Conservation (phyloP, 306 rosid species). For the Mimosa bimucronata region DNA sequence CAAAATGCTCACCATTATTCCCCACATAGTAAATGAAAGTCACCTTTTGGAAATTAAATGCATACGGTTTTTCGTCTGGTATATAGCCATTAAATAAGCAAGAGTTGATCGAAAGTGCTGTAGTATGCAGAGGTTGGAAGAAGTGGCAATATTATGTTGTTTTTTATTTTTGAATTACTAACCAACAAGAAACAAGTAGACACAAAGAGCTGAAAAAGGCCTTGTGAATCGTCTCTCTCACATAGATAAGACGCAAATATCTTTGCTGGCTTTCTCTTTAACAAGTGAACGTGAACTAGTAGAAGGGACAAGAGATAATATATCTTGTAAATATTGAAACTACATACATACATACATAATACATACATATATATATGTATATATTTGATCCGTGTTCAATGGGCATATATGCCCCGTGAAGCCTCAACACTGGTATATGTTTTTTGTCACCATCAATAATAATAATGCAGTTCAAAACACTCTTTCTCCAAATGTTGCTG, state of each 20-base stretch:
- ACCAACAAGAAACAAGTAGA: conserved; percentile 18
- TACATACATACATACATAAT: too few relatives aligned
- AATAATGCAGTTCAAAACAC: background rate
- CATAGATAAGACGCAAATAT: conserved; percentile 20
- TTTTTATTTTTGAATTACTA: background rate
- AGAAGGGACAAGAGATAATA: conserved; percentile 16
- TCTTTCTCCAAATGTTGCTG: background rate
- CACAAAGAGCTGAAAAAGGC: conserved; percentile 12
- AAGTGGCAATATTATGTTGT: background rate
- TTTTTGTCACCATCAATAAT: conserved; percentile 5
- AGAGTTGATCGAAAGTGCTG: too few relatives aligned
- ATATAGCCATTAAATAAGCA: background rate
- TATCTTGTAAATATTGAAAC: background rate
- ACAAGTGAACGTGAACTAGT: conserved; percentile 6
- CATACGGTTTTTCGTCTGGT: background rate
- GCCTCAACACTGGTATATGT: background rate
- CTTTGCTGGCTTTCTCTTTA: conserved; percentile 8
- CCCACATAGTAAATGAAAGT: background rate
- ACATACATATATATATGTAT: too few relatives aligned
- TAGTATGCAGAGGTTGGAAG: background rate
- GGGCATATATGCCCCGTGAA: conserved; percentile 14
- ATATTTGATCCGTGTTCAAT: conserved; percentile 10
- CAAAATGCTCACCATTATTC: background rate
- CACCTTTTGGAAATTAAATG: background rate
- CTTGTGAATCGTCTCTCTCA: conserved; percentile 30